Conservation (phyloP, 2,329 filamentous ascomycete genomes). For the Ophiostoma sp. region DNA sequence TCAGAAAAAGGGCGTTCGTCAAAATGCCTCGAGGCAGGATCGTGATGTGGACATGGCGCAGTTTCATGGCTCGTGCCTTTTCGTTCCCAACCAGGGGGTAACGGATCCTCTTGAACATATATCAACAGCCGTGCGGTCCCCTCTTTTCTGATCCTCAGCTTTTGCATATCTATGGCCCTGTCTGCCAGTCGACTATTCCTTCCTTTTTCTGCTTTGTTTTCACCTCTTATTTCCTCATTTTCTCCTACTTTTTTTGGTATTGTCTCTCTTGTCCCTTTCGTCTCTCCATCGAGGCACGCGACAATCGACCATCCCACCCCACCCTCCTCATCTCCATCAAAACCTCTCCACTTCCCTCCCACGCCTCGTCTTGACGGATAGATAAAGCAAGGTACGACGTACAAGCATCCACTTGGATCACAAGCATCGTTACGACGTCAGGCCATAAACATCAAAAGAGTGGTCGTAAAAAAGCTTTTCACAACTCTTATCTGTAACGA, state of each 20-base stretch:
- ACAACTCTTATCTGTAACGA: slow-evolving; percentile 5
- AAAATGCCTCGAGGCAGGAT: slow-evolving; percentile 11
- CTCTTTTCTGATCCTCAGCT: neutral
- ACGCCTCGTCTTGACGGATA: neutral
- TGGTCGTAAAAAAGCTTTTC: neutral
- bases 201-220: neutral
- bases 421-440: neutral
- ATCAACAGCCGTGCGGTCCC: neutral
- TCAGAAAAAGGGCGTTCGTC: neutral
- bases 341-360: neutral
- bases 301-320: neutral
- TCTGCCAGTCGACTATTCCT: neutral
- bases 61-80: slow-evolving; percentile 1
- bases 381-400: neutral
- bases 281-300: slow-evolving; percentile 4
- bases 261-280: neutral
- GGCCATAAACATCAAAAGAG: neutral
- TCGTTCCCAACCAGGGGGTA: neutral
- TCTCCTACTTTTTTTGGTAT: neutral
- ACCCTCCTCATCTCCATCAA: neutral
- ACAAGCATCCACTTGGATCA: neutral
- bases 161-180: slow-evolving; percentile 4
- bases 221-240: neutral
- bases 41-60: neutral
- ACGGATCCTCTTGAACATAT: neutral